phyloP scores from a whole-genome alignment of 257 asterid genomes.

The Nicotiana undulata region DNA sequence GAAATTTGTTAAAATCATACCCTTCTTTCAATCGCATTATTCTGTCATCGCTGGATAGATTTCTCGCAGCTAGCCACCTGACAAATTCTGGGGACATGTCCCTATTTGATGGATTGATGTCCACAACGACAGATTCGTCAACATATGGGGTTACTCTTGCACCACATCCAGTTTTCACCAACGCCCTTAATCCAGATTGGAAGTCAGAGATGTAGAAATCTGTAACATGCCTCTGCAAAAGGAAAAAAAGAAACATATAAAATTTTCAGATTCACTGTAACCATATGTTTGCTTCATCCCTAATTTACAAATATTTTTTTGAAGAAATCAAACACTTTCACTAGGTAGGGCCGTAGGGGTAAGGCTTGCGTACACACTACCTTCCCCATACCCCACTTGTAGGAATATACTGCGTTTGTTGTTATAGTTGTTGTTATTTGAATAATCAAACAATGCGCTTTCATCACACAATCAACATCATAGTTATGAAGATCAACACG shows the following conservation, averaged over 20 bases:
- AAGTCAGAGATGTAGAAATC: conserved; percentile 90
- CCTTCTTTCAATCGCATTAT: conserved; percentile 75
- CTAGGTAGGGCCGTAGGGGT: too few species aligned
- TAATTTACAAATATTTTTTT: too few species aligned
- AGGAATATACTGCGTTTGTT: too few species aligned
- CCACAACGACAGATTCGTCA: conserved; percentile 59
- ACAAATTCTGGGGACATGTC: conserved; percentile 49
- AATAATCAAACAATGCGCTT: neutral
- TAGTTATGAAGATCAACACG: neutral
- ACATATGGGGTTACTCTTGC: conserved; percentile 73
- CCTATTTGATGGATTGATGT: conserved; percentile 42
- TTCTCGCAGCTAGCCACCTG: conserved; percentile 74
- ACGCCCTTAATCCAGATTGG: conserved; percentile 85
- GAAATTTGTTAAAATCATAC: conserved; percentile 19
- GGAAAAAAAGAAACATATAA: neutral
- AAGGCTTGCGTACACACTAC: too few species aligned
- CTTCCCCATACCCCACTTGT: too few species aligned
- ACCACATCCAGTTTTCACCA: conserved; percentile 78
- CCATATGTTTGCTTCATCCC: neutral
- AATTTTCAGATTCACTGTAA: neutral
- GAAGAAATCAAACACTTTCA: too few species aligned
- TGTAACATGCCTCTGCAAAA: conserved; percentile 65
- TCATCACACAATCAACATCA: neutral
- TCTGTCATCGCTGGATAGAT: conserved; percentile 65
- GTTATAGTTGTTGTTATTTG: too few species aligned